Base-by-base conservation (phyloP, 2,329 filamentous ascomycete species). In the Fusarium irregulare region DNA sequence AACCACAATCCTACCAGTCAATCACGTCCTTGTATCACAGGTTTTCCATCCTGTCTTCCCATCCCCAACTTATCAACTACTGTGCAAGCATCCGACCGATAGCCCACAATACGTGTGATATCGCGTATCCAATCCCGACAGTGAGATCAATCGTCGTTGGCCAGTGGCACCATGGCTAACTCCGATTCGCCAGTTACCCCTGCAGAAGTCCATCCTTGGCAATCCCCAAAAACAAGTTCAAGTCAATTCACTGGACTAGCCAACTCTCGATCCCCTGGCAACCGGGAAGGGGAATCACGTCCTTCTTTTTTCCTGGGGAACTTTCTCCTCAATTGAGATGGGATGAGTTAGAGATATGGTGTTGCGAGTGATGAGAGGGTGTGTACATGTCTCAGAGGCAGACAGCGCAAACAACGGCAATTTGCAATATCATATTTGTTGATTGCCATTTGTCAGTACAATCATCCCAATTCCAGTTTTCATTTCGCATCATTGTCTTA, bases 101-200 rank as follows among this genome's bases (percentile, higher is more conserved):
- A 61, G 51, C 32, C 37, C 42, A 58, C 56, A 71, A 56, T 55
- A 71, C 46, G 63, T 62, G 68, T 63, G 67, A 65, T 68, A 68
- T 68, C 27, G 49, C 27, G 54, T 57, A 32, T 59, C 64, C 64
- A 68, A 64, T 68, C 65, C 56, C 40, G 27, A 63, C 50, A 57
- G 66, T 69, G 73, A 74, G 60, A 70, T 75, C 70, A 68, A 61
- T 68, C 56, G 58, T 74, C 40, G 65, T 73, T 60, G 70, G 63
- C 59, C 59, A 61, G 65, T 60, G 64, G 56, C n/a, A 37, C 48
- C 16, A 58, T 32, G 45, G 34, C 53, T 51, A 21, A 21, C 50
- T 60, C 68, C 61, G 68, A 75, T 75, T 75, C 60, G 73, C 4
- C 58, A 67, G 51, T 57, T 27, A 60, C 27, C 64, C 68, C 59